These are phyloP conservation scores for Amorphotheca resinae DNA, from an alignment of 495 filamentous ascomycete species.

Conservation along the genomic window DNA sequence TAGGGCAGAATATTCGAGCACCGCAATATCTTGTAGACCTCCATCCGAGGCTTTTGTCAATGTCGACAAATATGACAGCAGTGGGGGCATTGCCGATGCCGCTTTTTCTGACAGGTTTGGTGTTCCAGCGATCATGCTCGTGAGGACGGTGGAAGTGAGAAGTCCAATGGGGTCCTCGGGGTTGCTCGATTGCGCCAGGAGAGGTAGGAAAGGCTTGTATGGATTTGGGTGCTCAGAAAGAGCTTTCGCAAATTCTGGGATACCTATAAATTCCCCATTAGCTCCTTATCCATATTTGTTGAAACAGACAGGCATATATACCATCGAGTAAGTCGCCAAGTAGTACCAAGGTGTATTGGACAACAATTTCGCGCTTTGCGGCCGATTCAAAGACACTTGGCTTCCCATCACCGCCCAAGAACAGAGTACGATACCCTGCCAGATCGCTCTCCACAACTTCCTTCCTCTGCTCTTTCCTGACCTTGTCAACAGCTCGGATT, in stretches of 20 bases:
- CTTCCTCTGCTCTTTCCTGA: constrained; percentile 74
- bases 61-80: constrained; percentile 77
- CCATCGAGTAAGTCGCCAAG: constrained; percentile 80
- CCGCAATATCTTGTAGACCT: constrained; percentile 88
- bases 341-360: constrained; percentile 89
- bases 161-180: constrained; percentile 79
- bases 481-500: constrained; percentile 96
- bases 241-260: constrained; percentile 60
- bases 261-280: constrained; percentile 40
- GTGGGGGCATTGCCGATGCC: constrained; percentile 56
- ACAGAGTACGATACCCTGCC: constrained; percentile 60
- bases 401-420: constrained; percentile 59
- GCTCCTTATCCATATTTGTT: not conserved
- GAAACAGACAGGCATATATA: constrained; percentile 23
- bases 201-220: constrained; percentile 74
- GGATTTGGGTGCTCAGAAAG: constrained; percentile 65
- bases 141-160: constrained; percentile 78
- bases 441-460: constrained; percentile 70
- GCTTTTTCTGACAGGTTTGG: constrained; percentile 44
- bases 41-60: constrained; percentile 71
- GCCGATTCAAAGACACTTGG: constrained; percentile 74
- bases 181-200: constrained; percentile 68
- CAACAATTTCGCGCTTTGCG: constrained; percentile 67
- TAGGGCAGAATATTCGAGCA: constrained; percentile 82
- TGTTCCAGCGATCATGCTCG: constrained; percentile 64